Evolutionary conservation across 2,329 filamentous ascomycete species (phyloP).

Genomic region (Fusarium aywerte): DNA sequence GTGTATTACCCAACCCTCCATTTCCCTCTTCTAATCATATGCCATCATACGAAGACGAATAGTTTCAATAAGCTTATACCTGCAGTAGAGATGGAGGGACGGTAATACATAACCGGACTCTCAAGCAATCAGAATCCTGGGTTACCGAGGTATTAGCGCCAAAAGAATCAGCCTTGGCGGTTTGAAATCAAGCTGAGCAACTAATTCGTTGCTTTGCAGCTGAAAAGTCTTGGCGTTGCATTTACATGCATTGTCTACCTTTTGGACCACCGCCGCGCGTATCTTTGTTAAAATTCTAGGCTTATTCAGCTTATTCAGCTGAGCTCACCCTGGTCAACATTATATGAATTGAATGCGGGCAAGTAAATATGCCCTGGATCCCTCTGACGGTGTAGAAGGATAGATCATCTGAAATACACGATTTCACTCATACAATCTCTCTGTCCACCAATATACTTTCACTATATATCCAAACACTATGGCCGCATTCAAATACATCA

Average conservation of each 20-base stretch:
- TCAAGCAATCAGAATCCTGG: neutral
- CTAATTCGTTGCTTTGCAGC: neutral
- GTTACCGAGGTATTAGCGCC: neutral
- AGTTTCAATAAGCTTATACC: neutral
- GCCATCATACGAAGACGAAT: too few species aligned
- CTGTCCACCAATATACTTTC: too few species aligned
- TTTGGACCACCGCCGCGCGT: too few species aligned
- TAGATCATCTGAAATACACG: too few species aligned
- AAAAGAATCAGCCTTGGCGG: neutral
- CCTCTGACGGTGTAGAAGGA: neutral
- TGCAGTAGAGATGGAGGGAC: neutral
- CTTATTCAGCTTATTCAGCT: conserved; percentile 1
- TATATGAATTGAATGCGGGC: too few species aligned
- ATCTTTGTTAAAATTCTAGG: neutral
- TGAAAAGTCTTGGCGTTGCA: neutral
- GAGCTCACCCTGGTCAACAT: neutral
- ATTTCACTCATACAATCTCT: too few species aligned
- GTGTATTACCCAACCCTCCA: too few species aligned
- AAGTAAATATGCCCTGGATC: too few species aligned
- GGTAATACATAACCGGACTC: neutral
- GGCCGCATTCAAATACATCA: conserved; percentile 20
- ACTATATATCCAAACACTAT: neutral
- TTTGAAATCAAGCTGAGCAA: neutral
- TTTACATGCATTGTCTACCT: too few species aligned
- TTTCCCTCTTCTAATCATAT: too few species aligned